Conservation (phyloP, 1,284 basidiomycete species). For the Sparassis latifolia region DNA sequence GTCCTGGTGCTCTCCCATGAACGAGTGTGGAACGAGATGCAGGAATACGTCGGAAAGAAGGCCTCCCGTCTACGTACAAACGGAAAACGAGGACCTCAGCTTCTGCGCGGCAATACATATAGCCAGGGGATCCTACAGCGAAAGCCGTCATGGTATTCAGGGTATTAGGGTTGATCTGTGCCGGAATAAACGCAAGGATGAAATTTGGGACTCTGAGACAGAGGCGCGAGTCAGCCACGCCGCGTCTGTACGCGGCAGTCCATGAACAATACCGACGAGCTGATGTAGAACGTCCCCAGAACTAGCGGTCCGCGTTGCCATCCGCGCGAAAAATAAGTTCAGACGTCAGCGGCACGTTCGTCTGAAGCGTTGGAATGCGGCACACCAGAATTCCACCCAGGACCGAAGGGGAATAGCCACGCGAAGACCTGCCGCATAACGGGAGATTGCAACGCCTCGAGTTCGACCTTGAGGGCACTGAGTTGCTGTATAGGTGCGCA, state of each 20-base stretch:
- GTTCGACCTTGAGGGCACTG: conserved; percentile 47
- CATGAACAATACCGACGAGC: conserved; percentile 55
- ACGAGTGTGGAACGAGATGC: conserved; percentile 83
- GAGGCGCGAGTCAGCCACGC: conserved; percentile 12
- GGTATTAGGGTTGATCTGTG: conserved; percentile 74
- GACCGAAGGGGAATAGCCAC: conserved; percentile 79
- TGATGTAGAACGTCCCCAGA: conserved; percentile 88
- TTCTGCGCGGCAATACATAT: background rate
- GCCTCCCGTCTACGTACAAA: conserved; percentile 8
- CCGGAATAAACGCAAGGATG: conserved; percentile 85
- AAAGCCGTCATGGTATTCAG: conserved; percentile 90
- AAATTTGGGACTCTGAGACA: conserved; percentile 76
- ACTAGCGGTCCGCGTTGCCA: conserved; percentile 32
- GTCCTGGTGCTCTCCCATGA: conserved; percentile 77
- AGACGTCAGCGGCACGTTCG: conserved; percentile 10
- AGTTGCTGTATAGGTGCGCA: conserved; percentile 49
- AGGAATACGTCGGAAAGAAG: conserved; percentile 61
- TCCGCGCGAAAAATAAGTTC: background rate
- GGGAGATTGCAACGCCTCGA: conserved; percentile 61
- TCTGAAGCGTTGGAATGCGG: conserved; percentile 14
- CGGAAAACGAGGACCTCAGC: conserved; percentile 3
- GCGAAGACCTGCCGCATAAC: conserved; percentile 73
- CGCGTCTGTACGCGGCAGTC: conserved; percentile 11
- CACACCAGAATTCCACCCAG: conserved; percentile 68
- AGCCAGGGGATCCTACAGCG: conserved; percentile 43